These are phyloP conservation scores for Stemphylium lycopersici DNA, from an alignment of 2,329 filamentous ascomycete species.

Conservation along the genomic window DNA sequence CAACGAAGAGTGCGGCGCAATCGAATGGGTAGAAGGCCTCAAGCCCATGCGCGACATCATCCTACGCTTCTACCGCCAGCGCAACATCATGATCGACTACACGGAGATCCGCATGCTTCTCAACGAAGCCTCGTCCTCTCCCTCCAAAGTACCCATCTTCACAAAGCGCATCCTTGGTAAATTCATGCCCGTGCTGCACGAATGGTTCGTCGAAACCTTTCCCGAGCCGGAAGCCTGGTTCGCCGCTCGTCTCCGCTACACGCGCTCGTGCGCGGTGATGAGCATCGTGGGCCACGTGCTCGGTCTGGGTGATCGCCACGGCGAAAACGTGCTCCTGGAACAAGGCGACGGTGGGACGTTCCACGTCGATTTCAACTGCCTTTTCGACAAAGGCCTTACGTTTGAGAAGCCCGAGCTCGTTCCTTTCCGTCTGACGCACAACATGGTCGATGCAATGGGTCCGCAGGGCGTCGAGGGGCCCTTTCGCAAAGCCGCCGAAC, in stretches of 20 bases:
- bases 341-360: conserved; percentile 92
- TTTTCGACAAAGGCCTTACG: conserved; percentile 96
- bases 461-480: conserved; percentile 91
- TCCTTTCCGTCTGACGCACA: conserved; percentile 95
- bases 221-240: conserved; percentile 94
- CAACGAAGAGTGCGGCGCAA: conserved; percentile 96
- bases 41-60: conserved; percentile 93
- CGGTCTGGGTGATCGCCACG: conserved; percentile 90
- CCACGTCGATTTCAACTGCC: conserved; percentile 99
- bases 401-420: conserved; percentile 95
- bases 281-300: conserved; percentile 98
- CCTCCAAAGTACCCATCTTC: conserved; percentile 72
- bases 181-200: conserved; percentile 83
- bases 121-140: conserved; percentile 68
- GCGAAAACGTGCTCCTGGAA: conserved; percentile 95
- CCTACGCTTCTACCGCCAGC: conserved; percentile 75
- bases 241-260: conserved; percentile 83
- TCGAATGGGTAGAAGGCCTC: conserved; percentile 97
- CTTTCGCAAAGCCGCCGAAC: conserved; percentile 87
- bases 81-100: conserved; percentile 68
- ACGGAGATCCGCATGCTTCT: conserved; percentile 68
- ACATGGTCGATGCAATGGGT: conserved; percentile 98
- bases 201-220: conserved; percentile 96
- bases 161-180: conserved; percentile 69
- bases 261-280: conserved; percentile 95